Evolutionary conservation across 1,139 yeast genomes (phyloP).

Genomic region (Blastobotrys ciferrii): DNA sequence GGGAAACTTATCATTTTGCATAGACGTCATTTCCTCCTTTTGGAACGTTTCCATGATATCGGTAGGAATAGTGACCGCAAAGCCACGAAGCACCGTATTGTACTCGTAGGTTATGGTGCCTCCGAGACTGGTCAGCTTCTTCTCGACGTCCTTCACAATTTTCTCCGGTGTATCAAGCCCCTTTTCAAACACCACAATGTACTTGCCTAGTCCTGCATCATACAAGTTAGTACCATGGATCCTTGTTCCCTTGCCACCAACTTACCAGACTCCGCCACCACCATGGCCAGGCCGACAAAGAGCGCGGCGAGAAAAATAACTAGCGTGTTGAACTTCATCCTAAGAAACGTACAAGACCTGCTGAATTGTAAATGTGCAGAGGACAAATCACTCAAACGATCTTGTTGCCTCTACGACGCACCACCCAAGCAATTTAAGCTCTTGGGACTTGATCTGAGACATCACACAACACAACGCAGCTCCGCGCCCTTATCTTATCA

Average conservation of each 20-base stretch:
- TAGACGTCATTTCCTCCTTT: constrained; percentile 19
- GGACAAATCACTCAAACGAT: too few relatives aligned
- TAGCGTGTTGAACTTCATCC: constrained; percentile 6
- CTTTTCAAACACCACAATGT: constrained; percentile 37
- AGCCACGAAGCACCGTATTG: constrained; percentile 41
- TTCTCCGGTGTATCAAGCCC: constrained; percentile 37
- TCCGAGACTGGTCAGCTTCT: constrained; percentile 37
- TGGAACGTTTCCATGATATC: constrained; percentile 30
- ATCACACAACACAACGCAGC: too few relatives aligned
- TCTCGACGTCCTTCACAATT: constrained; percentile 34
- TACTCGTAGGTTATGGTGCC: constrained; percentile 43
- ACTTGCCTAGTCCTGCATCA: constrained; percentile 24
- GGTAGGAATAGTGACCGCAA: constrained; percentile 39
- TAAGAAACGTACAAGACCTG: too few relatives aligned
- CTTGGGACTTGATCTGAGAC: too few relatives aligned
- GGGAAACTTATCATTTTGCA: constrained; percentile 35
- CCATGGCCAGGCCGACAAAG: constrained; percentile 17
- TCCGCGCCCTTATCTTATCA: too few relatives aligned
- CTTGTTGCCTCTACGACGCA: too few relatives aligned
- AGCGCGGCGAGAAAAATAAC: constrained; percentile 22
- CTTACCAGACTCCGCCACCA: constrained; percentile 10
- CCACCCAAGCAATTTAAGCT: too few relatives aligned
- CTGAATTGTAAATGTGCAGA: too few relatives aligned
- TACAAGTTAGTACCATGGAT: not conserved
- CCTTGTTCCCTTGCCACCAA: too few relatives aligned